Conservation (phyloP, 2,329 filamentous ascomycete genomes). For the Calonectria crousiana region DNA sequence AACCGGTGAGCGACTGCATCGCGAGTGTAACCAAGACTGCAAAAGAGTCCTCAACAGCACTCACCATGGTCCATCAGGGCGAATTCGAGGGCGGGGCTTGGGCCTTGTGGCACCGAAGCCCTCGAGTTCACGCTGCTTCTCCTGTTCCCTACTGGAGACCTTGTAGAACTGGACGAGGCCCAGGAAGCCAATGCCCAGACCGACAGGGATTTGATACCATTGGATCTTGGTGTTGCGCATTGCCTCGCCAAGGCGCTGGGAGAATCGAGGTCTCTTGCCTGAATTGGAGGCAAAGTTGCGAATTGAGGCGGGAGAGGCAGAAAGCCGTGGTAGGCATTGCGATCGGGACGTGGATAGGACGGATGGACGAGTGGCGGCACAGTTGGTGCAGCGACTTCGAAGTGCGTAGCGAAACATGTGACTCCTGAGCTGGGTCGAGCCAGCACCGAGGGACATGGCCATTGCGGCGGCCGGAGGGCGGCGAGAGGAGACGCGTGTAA, state of each 20-base stretch:
- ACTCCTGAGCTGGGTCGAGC: slow-evolving; percentile 50
- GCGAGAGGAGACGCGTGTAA: slow-evolving; percentile 26
- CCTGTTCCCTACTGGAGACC: slow-evolving; percentile 69
- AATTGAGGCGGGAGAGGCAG: slow-evolving; percentile 38
- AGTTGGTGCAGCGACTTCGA: slow-evolving; percentile 46
- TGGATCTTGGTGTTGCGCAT: slow-evolving; percentile 71
- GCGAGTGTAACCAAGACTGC: neutral
- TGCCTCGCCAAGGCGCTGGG: slow-evolving; percentile 63
- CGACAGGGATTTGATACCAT: slow-evolving; percentile 93
- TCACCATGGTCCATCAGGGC: slow-evolving; percentile 87
- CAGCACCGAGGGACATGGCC: slow-evolving; percentile 51
- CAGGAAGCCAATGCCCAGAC: slow-evolving; percentile 85
- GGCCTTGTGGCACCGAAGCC: slow-evolving; percentile 58
- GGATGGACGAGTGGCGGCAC: slow-evolving; percentile 40
- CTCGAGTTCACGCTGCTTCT: slow-evolving; percentile 60
- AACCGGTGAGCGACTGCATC: slow-evolving; percentile 28
- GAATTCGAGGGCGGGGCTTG: slow-evolving; percentile 71
- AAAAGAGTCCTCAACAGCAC: slow-evolving; percentile 24
- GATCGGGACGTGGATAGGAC: slow-evolving; percentile 38
- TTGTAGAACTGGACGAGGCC: slow-evolving; percentile 88
- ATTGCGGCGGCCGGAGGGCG: slow-evolving; percentile 37
- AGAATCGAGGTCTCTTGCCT: slow-evolving; percentile 62
- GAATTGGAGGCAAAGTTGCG: slow-evolving; percentile 52
- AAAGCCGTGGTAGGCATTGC: slow-evolving; percentile 41
- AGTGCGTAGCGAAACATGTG: slow-evolving; percentile 47